Conservation (phyloP, 1,284 basidiomycete species). For the Cryptococcus sp. region DNA sequence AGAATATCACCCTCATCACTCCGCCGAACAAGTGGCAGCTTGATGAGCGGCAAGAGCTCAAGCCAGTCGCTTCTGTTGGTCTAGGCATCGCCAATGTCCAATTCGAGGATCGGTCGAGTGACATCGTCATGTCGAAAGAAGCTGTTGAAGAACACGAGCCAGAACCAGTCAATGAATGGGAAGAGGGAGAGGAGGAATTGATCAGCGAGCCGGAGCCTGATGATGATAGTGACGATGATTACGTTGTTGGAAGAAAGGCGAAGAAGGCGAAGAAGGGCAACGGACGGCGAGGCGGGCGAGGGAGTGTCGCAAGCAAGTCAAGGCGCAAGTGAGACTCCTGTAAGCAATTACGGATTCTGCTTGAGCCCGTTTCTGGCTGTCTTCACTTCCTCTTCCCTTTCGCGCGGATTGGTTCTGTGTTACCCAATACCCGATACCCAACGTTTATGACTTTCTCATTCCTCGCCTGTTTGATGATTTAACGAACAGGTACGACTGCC, state of each 20-base stretch:
- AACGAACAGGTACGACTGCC: too few relatives aligned
- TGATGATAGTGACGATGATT: conserved; percentile 41
- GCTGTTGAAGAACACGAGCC: not conserved
- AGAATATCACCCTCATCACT: conserved; percentile 37
- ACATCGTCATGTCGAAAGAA: conserved; percentile 3
- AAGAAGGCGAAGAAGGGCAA: conserved; percentile 15
- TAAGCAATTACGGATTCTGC: too few relatives aligned
- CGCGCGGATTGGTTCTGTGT: too few relatives aligned
- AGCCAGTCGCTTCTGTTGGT: conserved; percentile 37
- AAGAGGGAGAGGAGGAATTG: conserved; percentile 25
- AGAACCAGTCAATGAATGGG: conserved; percentile 14
- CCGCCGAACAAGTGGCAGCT: conserved; percentile 26
- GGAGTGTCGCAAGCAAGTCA: not conserved
- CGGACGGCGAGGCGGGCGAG: conserved; percentile 5
- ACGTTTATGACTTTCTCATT: too few relatives aligned
- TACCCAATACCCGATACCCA: too few relatives aligned
- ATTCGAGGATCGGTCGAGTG: conserved; percentile 27
- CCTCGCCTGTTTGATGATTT: too few relatives aligned
- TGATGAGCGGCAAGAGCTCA: conserved; percentile 15
- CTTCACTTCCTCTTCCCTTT: too few relatives aligned
- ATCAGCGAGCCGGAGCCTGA: conserved; percentile 15
- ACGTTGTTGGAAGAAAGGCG: conserved; percentile 28
- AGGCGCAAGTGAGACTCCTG: not conserved
- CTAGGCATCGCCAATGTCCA: conserved; percentile 47
- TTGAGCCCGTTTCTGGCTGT: too few relatives aligned